Percentiles rank a stretch among this genome's conserved stretches.
These are phyloP conservation scores for Zasmidium citrigriseum DNA, from an alignment of 2,329 filamentous ascomycete genomes.

Conservation along the genomic window DNA sequence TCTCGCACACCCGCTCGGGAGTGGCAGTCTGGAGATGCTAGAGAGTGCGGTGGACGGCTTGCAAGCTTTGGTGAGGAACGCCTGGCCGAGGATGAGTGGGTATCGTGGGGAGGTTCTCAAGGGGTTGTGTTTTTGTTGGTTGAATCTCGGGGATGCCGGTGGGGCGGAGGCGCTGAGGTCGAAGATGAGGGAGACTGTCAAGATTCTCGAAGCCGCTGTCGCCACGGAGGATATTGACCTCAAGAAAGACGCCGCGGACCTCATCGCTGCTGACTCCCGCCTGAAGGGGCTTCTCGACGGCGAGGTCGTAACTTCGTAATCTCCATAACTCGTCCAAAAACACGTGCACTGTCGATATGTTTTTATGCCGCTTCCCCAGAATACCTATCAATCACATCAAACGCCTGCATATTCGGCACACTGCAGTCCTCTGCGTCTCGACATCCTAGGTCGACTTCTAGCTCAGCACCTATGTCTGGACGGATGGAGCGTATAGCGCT, in stretches of 20 bases:
- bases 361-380: neutral
- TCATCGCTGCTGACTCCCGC: constrained; percentile 33
- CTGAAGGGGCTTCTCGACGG: constrained; percentile 28
- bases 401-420: constrained; percentile 44
- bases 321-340: neutral
- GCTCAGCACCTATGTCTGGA: constrained; percentile 36
- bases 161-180: constrained; percentile 10
- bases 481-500: constrained; percentile 48
- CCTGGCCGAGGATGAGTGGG: constrained; percentile 67
- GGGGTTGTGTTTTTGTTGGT: constrained; percentile 50
- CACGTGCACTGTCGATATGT: too few species aligned
- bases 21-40: constrained; percentile 61
- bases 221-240: constrained; percentile 28
- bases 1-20: constrained; percentile 73
- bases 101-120: constrained; percentile 67
- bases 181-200: constrained; percentile 27
- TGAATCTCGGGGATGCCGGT: constrained; percentile 20
- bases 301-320: neutral
- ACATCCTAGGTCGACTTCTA: constrained; percentile 46
- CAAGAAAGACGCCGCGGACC: constrained; percentile 24
- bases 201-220: constrained; percentile 27
- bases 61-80: constrained; percentile 60
- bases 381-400: constrained; percentile 48
- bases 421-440: constrained; percentile 40
- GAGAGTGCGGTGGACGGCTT: constrained; percentile 56